phyloP scores from a whole-genome alignment of 139 green algal species.

The Edaphochlamys debaryana region DNA sequence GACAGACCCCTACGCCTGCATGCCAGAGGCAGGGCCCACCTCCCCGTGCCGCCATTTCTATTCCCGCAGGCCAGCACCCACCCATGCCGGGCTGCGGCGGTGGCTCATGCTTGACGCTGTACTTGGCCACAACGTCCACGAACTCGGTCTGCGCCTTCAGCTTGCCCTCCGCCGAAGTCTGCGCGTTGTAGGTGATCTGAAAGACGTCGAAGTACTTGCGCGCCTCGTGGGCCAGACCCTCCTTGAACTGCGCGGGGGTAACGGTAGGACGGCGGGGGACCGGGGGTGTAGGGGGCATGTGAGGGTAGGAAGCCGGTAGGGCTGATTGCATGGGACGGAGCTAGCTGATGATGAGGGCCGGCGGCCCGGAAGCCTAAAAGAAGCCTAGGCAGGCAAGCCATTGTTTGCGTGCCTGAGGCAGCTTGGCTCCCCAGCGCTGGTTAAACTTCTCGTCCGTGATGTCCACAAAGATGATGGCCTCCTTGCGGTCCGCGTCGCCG shows the following conservation, averaged over 20 bases:
- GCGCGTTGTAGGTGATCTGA: neutral
- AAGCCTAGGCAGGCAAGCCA: too few relatives aligned
- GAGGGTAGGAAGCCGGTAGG: too few relatives aligned
- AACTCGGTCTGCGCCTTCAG: neutral
- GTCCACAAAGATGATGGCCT: constrained; percentile 31
- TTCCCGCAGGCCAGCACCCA: too few relatives aligned
- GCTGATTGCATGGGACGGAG: too few relatives aligned
- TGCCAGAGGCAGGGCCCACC: too few relatives aligned
- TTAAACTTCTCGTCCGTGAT: constrained; percentile 33
- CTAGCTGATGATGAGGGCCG: too few relatives aligned
- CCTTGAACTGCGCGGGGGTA: constrained; percentile 18
- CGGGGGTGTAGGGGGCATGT: too few relatives aligned
- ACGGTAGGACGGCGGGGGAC: too few relatives aligned
- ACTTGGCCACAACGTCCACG: neutral
- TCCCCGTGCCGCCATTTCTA: too few relatives aligned
- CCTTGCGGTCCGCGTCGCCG: neutral
- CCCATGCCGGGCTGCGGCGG: neutral
- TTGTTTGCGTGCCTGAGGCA: neutral
- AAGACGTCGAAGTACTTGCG: neutral
- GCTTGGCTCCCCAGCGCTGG: neutral
- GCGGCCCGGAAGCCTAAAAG: too few relatives aligned
- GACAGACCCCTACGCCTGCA: too few relatives aligned
- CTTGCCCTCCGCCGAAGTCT: neutral
- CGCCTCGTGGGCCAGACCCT: neutral
- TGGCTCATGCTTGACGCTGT: neutral